These are phyloP conservation scores for Neurospora tetraspora DNA, from an alignment of 495 filamentous ascomycete genomes.

Conservation along the genomic window DNA sequence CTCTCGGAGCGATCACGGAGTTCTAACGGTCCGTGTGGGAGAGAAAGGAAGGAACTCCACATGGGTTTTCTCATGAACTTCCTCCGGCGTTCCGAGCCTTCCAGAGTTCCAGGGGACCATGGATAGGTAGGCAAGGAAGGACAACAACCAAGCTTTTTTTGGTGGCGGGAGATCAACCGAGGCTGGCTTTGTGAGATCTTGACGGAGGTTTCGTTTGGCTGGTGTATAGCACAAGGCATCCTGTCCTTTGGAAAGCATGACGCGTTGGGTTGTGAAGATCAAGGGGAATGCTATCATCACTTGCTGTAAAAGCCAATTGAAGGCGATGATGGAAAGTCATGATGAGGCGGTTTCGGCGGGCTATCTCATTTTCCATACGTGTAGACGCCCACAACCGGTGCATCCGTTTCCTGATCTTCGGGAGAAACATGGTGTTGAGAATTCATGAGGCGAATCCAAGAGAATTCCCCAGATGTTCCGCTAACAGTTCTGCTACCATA, in stretches of 20 bases:
- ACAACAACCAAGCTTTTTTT: neutral
- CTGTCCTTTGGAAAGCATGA: neutral
- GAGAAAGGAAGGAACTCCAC: too few relatives aligned
- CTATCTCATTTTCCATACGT: neutral
- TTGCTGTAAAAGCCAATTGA: neutral
- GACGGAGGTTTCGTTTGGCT: neutral
- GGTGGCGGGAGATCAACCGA: neutral
- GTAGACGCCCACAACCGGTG: neutral
- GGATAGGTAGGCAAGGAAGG: too few relatives aligned
- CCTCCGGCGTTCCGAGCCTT: too few relatives aligned
- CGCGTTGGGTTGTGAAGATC: neutral
- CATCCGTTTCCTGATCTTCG: neutral
- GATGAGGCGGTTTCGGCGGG: neutral
- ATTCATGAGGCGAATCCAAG: neutral
- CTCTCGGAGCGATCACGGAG: neutral
- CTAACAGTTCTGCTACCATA: neutral
- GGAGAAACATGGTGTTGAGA: neutral
- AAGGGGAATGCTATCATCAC: too few relatives aligned
- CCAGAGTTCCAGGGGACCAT: too few relatives aligned
- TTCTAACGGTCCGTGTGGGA: neutral
- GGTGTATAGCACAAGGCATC: neutral
- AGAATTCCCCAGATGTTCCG: neutral
- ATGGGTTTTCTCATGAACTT: too few relatives aligned
- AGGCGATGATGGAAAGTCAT: neutral
- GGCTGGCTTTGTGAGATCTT: neutral